Evolutionary conservation across 768 basidiomycete species (phyloP).

Genomic region (Naganishia vishniacii): DNA sequence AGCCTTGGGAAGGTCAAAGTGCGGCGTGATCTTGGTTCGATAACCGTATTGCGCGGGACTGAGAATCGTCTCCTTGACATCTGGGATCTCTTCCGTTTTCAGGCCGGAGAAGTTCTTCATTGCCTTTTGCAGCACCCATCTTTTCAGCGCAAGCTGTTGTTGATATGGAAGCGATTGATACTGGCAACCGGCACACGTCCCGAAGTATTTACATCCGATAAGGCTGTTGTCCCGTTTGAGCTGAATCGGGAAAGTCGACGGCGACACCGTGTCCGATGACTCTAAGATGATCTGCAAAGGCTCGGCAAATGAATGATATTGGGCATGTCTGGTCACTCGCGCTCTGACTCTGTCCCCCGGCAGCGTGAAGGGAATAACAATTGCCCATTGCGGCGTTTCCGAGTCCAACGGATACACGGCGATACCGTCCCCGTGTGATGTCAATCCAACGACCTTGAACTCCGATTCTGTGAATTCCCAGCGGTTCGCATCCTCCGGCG

Average conservation of each 20-base stretch:
- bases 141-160: slow-evolving; percentile 77
- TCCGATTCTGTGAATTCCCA: slow-evolving; percentile 28
- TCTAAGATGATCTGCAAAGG: slow-evolving; percentile 56
- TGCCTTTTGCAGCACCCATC: slow-evolving; percentile 76
- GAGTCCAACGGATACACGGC: slow-evolving; percentile 42
- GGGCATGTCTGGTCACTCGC: slow-evolving; percentile 61
- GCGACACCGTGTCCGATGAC: slow-evolving; percentile 1
- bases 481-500: slow-evolving; percentile 9
- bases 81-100: slow-evolving; percentile 51
- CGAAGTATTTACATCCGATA: slow-evolving; percentile 23
- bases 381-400: slow-evolving; percentile 63
- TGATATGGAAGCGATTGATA: slow-evolving; percentile 86
- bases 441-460: slow-evolving; percentile 26
- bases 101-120: slow-evolving; percentile 69
- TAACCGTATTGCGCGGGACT: slow-evolving; percentile 87
- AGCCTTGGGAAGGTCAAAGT: slow-evolving; percentile 68
- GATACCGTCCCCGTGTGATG: slow-evolving; percentile 30
- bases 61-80: slow-evolving; percentile 67
- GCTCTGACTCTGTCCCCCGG: slow-evolving; percentile 75
- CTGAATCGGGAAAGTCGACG: slow-evolving; percentile 24
- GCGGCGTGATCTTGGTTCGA: slow-evolving; percentile 94
- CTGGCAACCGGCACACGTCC: slow-evolving; percentile 67
- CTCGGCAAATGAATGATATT: slow-evolving; percentile 70
- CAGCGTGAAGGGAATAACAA: slow-evolving; percentile 75
- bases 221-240: slow-evolving; percentile 22